These are phyloP conservation scores for Macrolepiota albuminosa DNA, from an alignment of 768 basidiomycete genomes.

Conservation along the genomic window DNA sequence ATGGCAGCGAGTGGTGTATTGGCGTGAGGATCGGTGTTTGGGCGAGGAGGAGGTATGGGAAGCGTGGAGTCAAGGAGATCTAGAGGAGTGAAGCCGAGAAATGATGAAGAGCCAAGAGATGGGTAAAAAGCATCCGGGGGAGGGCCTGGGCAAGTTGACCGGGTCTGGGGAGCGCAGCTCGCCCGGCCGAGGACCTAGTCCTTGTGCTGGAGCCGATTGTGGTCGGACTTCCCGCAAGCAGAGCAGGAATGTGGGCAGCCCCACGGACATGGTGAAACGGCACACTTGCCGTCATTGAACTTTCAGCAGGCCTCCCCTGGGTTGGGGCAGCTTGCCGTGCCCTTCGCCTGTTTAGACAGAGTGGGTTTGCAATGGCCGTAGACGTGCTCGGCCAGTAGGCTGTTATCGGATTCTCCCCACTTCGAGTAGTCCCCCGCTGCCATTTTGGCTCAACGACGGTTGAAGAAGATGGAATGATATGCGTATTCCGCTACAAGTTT, in stretches of 20 bases:
- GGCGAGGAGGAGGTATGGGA: background rate
- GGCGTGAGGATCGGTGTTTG: too few relatives aligned
- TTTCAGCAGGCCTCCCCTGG: background rate
- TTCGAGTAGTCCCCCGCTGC: too few relatives aligned
- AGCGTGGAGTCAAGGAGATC: background rate
- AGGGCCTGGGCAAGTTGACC: background rate
- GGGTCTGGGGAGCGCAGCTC: background rate
- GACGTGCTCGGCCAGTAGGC: too few relatives aligned
- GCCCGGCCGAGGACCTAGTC: background rate
- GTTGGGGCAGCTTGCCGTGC: background rate
- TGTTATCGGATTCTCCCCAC: too few relatives aligned
- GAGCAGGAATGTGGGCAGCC: too few relatives aligned
- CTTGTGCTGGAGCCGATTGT: too few relatives aligned
- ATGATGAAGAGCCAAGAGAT: background rate
- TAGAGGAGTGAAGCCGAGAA: background rate
- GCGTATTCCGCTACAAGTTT: too few relatives aligned
- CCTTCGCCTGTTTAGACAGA: background rate
- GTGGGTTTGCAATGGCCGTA: too few relatives aligned
- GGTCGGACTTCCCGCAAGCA: too few relatives aligned
- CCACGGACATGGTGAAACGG: background rate
- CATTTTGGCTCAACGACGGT: too few relatives aligned
- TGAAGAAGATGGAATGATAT: too few relatives aligned
- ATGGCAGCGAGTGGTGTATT: too few relatives aligned
- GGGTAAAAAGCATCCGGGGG: background rate
- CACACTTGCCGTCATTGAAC: background rate